These are phyloP conservation scores for Phialophora macrospora DNA, from an alignment of 2,329 filamentous ascomycete genomes.

Conservation along the genomic window DNA sequence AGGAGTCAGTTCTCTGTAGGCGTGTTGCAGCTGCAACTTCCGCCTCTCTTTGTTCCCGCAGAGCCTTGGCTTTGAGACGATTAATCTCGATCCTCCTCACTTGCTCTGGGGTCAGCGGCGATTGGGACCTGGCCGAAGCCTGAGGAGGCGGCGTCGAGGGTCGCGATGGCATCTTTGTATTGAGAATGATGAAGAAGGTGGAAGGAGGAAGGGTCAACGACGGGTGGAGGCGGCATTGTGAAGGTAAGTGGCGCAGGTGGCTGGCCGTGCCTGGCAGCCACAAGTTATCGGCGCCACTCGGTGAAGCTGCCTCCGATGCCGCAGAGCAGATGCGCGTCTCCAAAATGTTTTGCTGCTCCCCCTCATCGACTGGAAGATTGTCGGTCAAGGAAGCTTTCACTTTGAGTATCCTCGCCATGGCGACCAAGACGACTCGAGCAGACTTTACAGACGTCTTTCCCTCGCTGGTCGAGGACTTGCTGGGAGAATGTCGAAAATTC, in stretches of 20 bases:
- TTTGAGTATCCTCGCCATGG: constrained; percentile 54
- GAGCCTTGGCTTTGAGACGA: constrained; percentile 84
- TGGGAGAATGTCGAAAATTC: constrained; percentile 78
- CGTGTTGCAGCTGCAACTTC: constrained; percentile 50
- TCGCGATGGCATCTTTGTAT: constrained; percentile 42
- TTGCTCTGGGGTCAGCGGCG: constrained; percentile 65
- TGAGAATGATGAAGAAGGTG: not conserved
- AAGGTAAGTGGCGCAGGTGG: not conserved
- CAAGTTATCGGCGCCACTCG: constrained; percentile 27
- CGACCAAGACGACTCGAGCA: constrained; percentile 69
- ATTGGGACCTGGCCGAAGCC: constrained; percentile 45
- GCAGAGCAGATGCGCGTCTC: constrained; percentile 5
- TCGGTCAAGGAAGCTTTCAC: constrained; percentile 22
- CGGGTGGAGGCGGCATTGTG: not conserved
- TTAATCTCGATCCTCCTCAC: constrained; percentile 77
- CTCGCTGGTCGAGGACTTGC: constrained; percentile 78
- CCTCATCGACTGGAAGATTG: constrained; percentile 13
- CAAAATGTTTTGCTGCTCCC: constrained; percentile 22
- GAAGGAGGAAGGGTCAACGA: not conserved
- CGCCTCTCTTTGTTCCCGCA: constrained; percentile 74
- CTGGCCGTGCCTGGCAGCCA: not conserved
- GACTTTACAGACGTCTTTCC: constrained; percentile 93
- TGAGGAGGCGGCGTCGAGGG: constrained; percentile 54
- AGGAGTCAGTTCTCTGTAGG: constrained; percentile 51
- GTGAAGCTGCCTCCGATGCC: constrained; percentile 15